Evolutionary conservation across 2,329 filamentous ascomycete species (phyloP).

Genomic region (Colletotrichum musae): DNA sequence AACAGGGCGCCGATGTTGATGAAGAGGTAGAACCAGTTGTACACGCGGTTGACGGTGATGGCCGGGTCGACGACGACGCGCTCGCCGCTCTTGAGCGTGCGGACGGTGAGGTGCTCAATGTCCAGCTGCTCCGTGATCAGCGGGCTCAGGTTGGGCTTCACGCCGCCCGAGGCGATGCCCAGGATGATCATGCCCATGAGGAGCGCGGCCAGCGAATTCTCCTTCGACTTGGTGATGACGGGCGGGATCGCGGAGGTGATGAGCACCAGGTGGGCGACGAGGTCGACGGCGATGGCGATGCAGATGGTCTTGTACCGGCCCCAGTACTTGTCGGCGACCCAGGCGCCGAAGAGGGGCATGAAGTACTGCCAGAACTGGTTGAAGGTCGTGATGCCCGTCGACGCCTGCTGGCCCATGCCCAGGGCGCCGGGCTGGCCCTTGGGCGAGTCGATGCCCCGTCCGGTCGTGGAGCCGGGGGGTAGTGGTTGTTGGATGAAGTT

Average conservation of each 20-base stretch:
- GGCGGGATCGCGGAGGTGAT: constrained; percentile 75
- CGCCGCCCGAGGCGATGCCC: constrained; percentile 78
- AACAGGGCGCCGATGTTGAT: constrained; percentile 79
- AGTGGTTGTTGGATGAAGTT: constrained; percentile 75
- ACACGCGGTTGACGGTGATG: constrained; percentile 74
- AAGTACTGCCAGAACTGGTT: constrained; percentile 74
- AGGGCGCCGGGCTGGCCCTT: constrained; percentile 66
- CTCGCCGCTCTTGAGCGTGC: constrained; percentile 68
- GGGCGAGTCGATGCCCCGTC: constrained; percentile 55
- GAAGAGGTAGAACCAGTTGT: constrained; percentile 79
- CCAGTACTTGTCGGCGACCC: constrained; percentile 68
- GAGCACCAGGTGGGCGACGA: constrained; percentile 77
- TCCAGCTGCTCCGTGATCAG: constrained; percentile 77
- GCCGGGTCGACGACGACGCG: constrained; percentile 76
- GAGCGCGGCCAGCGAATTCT: constrained; percentile 71
- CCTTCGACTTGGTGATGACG: constrained; percentile 69
- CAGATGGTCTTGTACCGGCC: constrained; percentile 80
- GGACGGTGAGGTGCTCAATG: constrained; percentile 67
- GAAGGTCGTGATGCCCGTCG: constrained; percentile 60
- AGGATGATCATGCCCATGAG: constrained; percentile 70
- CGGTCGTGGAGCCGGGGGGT: constrained; percentile 68
- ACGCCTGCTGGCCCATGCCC: constrained; percentile 69
- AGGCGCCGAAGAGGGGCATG: constrained; percentile 70
- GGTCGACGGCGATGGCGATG: constrained; percentile 71
- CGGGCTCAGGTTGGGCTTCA: constrained; percentile 81